phyloP scores from a whole-genome alignment of 306 rosid genomes.

The Quercus aquifolioides region DNA sequence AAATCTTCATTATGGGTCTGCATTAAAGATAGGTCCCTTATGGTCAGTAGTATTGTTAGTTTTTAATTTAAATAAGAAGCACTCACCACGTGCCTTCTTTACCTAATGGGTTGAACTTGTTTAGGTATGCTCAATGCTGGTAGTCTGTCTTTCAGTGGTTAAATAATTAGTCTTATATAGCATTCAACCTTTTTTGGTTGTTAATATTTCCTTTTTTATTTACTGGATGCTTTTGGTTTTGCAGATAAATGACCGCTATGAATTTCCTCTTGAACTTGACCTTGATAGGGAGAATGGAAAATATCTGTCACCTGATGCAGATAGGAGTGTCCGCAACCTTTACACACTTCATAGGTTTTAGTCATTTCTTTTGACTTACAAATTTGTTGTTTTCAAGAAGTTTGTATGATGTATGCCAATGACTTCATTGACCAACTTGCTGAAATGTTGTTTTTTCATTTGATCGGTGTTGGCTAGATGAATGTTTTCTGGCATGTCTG shows the following conservation, averaged over 20 bases:
- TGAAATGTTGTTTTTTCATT: not conserved
- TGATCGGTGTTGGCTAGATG: not conserved
- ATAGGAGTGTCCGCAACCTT: constrained; percentile 86
- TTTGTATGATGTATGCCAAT: not conserved
- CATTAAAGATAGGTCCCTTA: not conserved
- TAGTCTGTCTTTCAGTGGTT: not conserved
- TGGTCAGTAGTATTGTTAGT: not conserved
- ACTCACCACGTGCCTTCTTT: not conserved
- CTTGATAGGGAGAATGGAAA: constrained; percentile 88
- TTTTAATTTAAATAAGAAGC: not conserved
- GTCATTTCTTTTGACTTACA: not conserved
- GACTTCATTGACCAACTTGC: not conserved
- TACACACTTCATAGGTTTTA: constrained; percentile 85
- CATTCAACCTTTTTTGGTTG: not conserved
- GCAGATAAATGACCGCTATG: constrained; percentile 95
- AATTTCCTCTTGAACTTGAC: constrained; percentile 92
- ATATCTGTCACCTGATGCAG: constrained; percentile 89
- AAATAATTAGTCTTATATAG: not conserved
- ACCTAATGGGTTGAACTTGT: not conserved
- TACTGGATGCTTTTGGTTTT: constrained; percentile 2
- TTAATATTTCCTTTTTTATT: not conserved
- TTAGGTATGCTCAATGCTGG: not conserved
- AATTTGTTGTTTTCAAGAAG: not conserved
- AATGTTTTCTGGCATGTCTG: not conserved
- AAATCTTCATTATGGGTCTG: not conserved